Evolutionary conservation across 1,284 basidiomycete species (phyloP).

Genomic region (Pascua sp.): DNA sequence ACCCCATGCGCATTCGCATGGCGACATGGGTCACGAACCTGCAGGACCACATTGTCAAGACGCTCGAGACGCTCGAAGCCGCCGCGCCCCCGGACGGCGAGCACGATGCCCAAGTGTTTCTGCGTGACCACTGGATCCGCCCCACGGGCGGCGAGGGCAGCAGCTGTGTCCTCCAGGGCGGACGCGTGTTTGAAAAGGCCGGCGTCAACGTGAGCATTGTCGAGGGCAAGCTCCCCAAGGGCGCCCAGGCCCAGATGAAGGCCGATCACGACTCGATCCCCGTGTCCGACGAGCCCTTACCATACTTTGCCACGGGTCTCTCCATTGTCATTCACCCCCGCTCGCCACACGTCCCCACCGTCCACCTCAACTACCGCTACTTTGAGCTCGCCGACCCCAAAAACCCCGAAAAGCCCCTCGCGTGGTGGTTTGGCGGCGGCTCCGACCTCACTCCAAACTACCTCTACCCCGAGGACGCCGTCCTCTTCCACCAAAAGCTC

Average conservation of each 20-base stretch:
- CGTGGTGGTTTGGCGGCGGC: conserved; percentile 99
- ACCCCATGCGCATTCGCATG: conserved; percentile 73
- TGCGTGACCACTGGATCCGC: conserved; percentile 82
- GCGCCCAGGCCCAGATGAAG: conserved; percentile 89
- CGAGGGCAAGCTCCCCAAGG: conserved; percentile 79
- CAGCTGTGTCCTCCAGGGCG: conserved; percentile 79
- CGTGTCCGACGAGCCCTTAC: conserved; percentile 65
- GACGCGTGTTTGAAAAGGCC: conserved; percentile 83
- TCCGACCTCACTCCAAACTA: conserved; percentile 93
- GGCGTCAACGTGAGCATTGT: conserved; percentile 95
- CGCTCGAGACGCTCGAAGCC: conserved; percentile 76
- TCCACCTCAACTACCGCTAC: conserved; percentile 96
- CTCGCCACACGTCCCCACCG: conserved; percentile 87
- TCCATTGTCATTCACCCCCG: conserved; percentile 89
- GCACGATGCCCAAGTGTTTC: conserved; percentile 58
- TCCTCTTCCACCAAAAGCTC: conserved; percentile 79
- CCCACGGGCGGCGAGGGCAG: conserved; percentile 74
- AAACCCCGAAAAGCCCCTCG: conserved; percentile 58
- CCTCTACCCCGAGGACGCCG: conserved; percentile 79
- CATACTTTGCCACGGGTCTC: conserved; percentile 91
- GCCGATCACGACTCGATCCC: conserved; percentile 71
- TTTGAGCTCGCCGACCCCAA: conserved; percentile 76
- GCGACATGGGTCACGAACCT: conserved; percentile 73
- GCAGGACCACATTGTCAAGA: conserved; percentile 76
- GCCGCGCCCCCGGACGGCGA: conserved; percentile 46